Percentiles rank a stretch among this genome's conserved stretches.
phyloP scores from a whole-genome alignment of 2,329 filamentous ascomycete genomes.

The Ophiognomonia clavigignenti-juglandacearum region DNA sequence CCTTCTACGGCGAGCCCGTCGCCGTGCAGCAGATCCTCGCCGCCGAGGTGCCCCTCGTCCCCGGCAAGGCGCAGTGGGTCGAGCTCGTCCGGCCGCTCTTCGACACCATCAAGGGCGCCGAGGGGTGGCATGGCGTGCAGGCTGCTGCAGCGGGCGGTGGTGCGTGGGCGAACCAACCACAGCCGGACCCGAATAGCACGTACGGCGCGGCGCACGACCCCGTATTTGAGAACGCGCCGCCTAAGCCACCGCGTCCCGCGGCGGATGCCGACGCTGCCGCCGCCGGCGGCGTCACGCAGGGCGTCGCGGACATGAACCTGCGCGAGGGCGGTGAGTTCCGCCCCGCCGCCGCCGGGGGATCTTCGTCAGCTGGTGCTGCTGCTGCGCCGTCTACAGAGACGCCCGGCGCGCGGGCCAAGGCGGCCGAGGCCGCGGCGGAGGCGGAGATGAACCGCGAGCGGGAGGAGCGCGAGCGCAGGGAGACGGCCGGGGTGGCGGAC shows the following conservation, averaged over 20 bases:
- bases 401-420: constrained; percentile 19
- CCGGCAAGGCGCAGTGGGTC: constrained; percentile 26
- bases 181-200: background rate
- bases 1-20: constrained; percentile 69
- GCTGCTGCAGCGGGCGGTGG: background rate
- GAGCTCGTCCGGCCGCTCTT: constrained; percentile 26
- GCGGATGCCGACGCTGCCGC: constrained; percentile 1
- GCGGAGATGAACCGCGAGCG: constrained; percentile 5
- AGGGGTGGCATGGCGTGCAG: constrained; percentile 24
- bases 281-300: constrained; percentile 7
- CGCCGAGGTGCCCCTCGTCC: constrained; percentile 32
- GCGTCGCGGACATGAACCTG: constrained; percentile 14
- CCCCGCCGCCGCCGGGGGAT: background rate
- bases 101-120: constrained; percentile 31
- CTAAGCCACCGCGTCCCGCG: constrained; percentile 6
- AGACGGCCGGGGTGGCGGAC: constrained; percentile 2
- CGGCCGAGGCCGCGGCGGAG: constrained; percentile 22
- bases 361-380: background rate
- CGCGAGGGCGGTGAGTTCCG: constrained; percentile 1
- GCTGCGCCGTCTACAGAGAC: constrained; percentile 4
- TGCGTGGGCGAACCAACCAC: constrained; percentile 11
- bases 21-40: constrained; percentile 42
- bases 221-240: constrained; percentile 5
- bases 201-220: constrained; percentile 11
- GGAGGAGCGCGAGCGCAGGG: constrained; percentile 10